Evolutionary conservation across 768 basidiomycete species (phyloP), one percentile per base, ranked within the genome.

Genomic region (Mycena indigotica): DNA sequence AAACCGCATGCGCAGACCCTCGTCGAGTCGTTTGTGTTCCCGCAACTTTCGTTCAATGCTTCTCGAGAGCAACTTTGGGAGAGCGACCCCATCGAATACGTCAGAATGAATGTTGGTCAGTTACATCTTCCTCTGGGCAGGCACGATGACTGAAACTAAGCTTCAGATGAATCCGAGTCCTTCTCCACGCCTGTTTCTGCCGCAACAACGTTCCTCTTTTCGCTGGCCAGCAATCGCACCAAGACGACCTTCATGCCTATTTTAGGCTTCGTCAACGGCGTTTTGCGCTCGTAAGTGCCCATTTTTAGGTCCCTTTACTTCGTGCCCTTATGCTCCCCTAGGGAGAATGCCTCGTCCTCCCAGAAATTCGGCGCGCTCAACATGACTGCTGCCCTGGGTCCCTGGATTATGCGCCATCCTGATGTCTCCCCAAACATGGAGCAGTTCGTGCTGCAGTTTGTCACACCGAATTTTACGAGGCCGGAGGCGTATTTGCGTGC

Each of bases 331-430:
- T 46, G 40, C 41, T 28, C 23, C 1, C 26, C 17, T 12, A 21
- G 19, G 19, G 32, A 3, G 3, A 65, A 69, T 57, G 77, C 85
- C 2, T 58, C 82, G 1, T 70, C 89, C 4, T 73, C 82, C 23
- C 87, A 95, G 61, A 84, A 86, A 45, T 95, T 89, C 65, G 94
- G 93, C 45, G 94, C 90, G 2, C 77, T 96, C 32, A 91, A 90
- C 65, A 91, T 95, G 82, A 85, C 85, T 12, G 81, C 87, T 26
- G 85, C 85, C 0, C 80, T 95, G 3, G 87, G 86, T 0, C 83
- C 84, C 0, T 87, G 88, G 75, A 88, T 94, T 64, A 88, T 93
- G 85, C 84, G 84, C 52, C 91, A 93, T 67, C 90, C 91, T 8
- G 86, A 90, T 29, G 88, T 93, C 58, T 87, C 84, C 65, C 75